phyloP scores from a whole-genome alignment of 495 filamentous ascomycete genomes.

The Penicillium egyptiacum region DNA sequence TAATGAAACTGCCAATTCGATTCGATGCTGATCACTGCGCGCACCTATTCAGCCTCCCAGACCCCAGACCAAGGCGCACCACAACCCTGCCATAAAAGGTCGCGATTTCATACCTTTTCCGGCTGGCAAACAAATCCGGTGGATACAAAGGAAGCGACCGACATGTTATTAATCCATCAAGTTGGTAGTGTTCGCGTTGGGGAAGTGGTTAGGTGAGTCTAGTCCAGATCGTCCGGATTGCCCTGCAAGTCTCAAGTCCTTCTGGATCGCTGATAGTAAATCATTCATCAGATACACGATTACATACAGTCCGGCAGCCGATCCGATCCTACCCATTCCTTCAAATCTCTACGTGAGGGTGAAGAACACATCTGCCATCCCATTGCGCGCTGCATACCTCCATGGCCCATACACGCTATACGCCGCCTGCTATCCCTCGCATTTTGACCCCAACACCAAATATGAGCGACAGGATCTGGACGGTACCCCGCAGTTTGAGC shows the following conservation, averaged over 20 bases:
- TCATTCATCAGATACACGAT: slow-evolving; percentile 67
- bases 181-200: slow-evolving; percentile 87
- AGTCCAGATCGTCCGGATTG: not conserved
- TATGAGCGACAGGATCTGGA: slow-evolving; percentile 58
- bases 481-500: slow-evolving; percentile 85
- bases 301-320: slow-evolving; percentile 85
- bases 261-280: slow-evolving; percentile 1
- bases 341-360: slow-evolving; percentile 76
- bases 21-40: slow-evolving; percentile 52
- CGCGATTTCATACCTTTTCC: slow-evolving; percentile 35
- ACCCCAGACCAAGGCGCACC: slow-evolving; percentile 35
- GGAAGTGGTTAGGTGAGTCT: slow-evolving; percentile 69
- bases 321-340: slow-evolving; percentile 84
- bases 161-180: slow-evolving; percentile 90
- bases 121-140: slow-evolving; percentile 40
- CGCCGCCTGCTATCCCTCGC: slow-evolving; percentile 75
- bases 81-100: slow-evolving; percentile 19
- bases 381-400: slow-evolving; percentile 90
- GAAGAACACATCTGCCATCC: slow-evolving; percentile 87
- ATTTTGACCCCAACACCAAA: slow-evolving; percentile 75
- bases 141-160: slow-evolving; percentile 23
- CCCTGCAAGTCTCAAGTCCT: not conserved
- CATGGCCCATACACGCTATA: slow-evolving; percentile 93
- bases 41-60: slow-evolving; percentile 51
- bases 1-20: slow-evolving; percentile 23